Evolutionary conservation across 139 green algal genomes (phyloP), one percentile per base, ranked within the genome.

Genomic region (Marvania coccoides): DNA sequence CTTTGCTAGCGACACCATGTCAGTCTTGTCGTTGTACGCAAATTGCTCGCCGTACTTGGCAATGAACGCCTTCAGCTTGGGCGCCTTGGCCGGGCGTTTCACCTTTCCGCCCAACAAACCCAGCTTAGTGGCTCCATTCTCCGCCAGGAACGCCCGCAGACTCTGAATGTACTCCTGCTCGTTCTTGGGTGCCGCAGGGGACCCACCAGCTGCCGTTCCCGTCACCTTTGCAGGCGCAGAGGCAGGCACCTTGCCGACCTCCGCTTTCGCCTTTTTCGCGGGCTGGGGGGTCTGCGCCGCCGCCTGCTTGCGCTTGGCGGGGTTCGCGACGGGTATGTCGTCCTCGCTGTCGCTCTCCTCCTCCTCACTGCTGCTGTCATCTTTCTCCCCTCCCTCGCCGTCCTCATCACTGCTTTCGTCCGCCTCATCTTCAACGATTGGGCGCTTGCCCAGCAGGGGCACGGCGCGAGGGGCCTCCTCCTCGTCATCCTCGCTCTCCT

Each of bases 1-100:
- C n/a, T n/a, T n/a, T n/a, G n/a, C 26, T 10, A 76, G 69, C 6
- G 61, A 65, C 53, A 76, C 69, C 10, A 39, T 70, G 48, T 76
- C 69, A 14, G 28, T 67, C 6, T 28, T 29, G 24, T 47, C 35
- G 30, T 71, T 38, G 31, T 70, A 71, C 28, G 33, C 34, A 36
- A 76, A 71, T 36, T 36, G 29, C 37, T 5, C 14, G n/a, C 3
- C 15, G 51, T 62, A 38, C 6, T 15, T n/a, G 5, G n/a, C 19
- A 31, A 65, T 15, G 19, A 54, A 57, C 23, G 9, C 29, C 39
- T 63, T 60, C 8, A 74, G 9, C 36, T 70, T 69, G 46, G 35
- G 58, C 23, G 47, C 26, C 30, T 13, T 12, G 33, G 58, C 12
- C 6, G 61, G 61, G 9, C 61, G 14, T 15, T 69, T 69, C 1